Evolutionary conservation across 441 rosid genomes (phyloP).

Genomic region (Erodium moschatum): DNA sequence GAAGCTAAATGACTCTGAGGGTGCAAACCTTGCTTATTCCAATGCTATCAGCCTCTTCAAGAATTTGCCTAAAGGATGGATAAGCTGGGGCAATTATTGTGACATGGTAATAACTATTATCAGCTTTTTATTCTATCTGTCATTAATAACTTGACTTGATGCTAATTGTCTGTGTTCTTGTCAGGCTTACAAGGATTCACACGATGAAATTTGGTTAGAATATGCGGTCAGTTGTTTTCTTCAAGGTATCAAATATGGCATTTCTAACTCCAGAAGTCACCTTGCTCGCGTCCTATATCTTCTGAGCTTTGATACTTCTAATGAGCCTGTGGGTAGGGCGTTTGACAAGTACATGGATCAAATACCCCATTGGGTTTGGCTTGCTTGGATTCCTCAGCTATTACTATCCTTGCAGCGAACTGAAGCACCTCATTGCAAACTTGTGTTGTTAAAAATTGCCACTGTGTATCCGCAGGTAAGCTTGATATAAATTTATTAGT

Average conservation of each 20-base stretch:
- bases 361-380: slow-evolving; percentile 99
- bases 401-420: slow-evolving; percentile 94
- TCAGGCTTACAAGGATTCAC: slow-evolving; percentile 80
- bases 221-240: slow-evolving; percentile 97
- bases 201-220: slow-evolving; percentile 93
- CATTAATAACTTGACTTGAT: slow-evolving; percentile 11
- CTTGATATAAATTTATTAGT: background rate
- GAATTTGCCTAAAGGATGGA: slow-evolving; percentile 95
- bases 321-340: slow-evolving; percentile 88
- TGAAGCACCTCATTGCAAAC: slow-evolving; percentile 97
- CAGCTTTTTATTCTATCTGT: slow-evolving; percentile 16
- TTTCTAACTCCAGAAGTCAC: slow-evolving; percentile 93
- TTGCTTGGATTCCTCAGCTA: slow-evolving; percentile 96
- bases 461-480: slow-evolving; percentile 78
- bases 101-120: slow-evolving; percentile 59
- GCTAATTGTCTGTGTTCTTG: slow-evolving; percentile 16
- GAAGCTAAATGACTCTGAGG: slow-evolving; percentile 68
- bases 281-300: slow-evolving; percentile 92
- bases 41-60: slow-evolving; percentile 80
- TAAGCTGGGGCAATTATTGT: slow-evolving; percentile 98
- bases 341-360: slow-evolving; percentile 93
- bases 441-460: slow-evolving; percentile 80
- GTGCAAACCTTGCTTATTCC: slow-evolving; percentile 80
- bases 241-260: slow-evolving; percentile 95
- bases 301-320: slow-evolving; percentile 90